Evolutionary conservation across 805 yeast species (phyloP).

Genomic region (Lipomyces sp.): DNA sequence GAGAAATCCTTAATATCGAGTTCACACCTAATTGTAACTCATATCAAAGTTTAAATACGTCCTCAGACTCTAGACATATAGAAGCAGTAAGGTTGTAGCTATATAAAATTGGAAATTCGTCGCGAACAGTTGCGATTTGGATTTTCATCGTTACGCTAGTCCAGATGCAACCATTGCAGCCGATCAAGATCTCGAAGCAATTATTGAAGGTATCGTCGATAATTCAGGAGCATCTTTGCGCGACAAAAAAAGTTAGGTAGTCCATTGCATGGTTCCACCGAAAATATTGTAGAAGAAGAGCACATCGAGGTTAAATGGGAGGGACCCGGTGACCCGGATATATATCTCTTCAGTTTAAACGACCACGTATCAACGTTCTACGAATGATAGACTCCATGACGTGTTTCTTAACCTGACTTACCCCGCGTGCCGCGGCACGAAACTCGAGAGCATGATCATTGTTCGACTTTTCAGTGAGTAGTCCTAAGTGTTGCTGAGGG

Average conservation of each 20-base stretch:
- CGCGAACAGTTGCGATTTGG: too few relatives aligned
- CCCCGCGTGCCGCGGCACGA: conserved; percentile 53
- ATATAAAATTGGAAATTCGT: neutral
- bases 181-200: neutral
- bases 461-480: conserved; percentile 71
- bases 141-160: neutral
- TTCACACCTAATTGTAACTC: neutral
- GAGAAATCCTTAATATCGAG: neutral
- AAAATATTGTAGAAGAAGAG: neutral
- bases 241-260: neutral
- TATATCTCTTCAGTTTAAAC: conserved; percentile 58
- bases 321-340: conserved; percentile 46
- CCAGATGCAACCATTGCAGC: neutral
- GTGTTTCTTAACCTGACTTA: conserved; percentile 52
- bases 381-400: conserved; percentile 55
- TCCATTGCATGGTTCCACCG: neutral
- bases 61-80: neutral
- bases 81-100: neutral
- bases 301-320: conserved; percentile 30
- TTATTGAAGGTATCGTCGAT: neutral
- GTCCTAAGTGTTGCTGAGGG: conserved; percentile 81
- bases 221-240: neutral
- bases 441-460: conserved; percentile 54
- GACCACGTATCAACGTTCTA: conserved; percentile 50
- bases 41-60: neutral